Conservation (phyloP, 1,284 basidiomycete genomes). For the Boletus semigastroideus region DNA sequence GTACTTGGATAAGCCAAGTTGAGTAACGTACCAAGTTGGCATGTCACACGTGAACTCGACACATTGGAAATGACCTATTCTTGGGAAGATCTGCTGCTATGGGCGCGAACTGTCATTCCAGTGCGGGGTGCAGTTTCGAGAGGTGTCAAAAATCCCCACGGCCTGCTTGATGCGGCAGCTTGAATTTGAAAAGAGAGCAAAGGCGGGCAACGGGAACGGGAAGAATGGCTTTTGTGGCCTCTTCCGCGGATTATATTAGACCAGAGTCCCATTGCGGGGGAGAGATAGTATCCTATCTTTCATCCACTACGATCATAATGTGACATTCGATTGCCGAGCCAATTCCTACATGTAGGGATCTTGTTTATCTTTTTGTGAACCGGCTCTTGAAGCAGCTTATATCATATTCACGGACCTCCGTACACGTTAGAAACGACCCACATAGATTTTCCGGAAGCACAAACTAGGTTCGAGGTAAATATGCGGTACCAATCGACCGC, state of each 20-base stretch:
- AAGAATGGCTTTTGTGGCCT: no score
- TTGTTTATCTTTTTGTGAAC: not conserved
- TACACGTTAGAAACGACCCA: not conserved
- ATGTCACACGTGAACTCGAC: conserved; percentile 15
- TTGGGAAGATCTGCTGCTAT: conserved; percentile 18
- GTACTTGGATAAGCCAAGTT: not conserved
- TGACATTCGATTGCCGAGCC: not conserved
- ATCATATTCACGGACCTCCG: conserved; percentile 7
- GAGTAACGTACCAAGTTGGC: conserved; percentile 9
- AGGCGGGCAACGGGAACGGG: not conserved
- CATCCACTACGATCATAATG: not conserved
- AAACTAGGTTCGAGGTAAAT: not conserved
- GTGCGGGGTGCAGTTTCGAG: not conserved
- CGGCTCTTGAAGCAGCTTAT: not conserved
- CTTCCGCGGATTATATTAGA: no score
- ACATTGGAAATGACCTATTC: conserved; percentile 26
- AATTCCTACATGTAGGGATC: not conserved
- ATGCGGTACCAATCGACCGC: not conserved
- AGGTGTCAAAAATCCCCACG: not conserved
- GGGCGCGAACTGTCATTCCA: conserved; percentile 6
- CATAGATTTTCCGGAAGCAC: not conserved
- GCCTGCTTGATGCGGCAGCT: not conserved
- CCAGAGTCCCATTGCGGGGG: not conserved
- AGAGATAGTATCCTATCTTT: not conserved
- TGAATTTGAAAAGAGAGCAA: conserved; percentile 13